A percentile compares a stretch with the other conserved stretches of the same genome.
These are phyloP conservation scores for Fusarium hainanense DNA, from an alignment of 2,329 filamentous ascomycete genomes.

Conservation along the genomic window DNA sequence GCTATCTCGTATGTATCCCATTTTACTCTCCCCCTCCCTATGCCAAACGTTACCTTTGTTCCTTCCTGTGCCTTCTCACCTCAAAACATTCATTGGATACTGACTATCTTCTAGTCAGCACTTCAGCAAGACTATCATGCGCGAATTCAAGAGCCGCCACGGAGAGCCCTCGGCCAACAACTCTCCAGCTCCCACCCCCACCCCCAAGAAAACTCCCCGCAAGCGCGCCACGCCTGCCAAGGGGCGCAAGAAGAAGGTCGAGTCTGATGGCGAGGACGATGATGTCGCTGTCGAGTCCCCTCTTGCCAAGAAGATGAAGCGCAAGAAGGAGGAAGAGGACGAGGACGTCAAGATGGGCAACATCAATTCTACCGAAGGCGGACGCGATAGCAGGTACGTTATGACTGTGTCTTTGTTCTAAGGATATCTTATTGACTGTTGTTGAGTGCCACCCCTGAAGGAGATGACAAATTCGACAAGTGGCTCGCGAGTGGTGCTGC, in stretches of 20 bases:
- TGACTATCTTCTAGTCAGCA: constrained; percentile 49
- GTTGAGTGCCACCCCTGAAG: constrained; percentile 25
- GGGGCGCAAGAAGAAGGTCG: constrained; percentile 29
- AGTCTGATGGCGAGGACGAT: constrained; percentile 26
- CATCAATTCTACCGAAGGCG: background rate
- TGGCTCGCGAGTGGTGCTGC: constrained; percentile 18
- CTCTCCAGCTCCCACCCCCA: constrained; percentile 3
- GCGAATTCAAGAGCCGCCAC: constrained; percentile 49
- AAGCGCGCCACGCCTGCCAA: constrained; percentile 39
- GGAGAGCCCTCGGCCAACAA: constrained; percentile 9
- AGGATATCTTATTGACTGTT: constrained; percentile 6
- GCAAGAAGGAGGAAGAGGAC: constrained; percentile 37
- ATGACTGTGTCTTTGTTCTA: background rate
- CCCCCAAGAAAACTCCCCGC: constrained; percentile 37
- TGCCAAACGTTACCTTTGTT: too few species aligned
- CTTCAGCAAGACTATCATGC: constrained; percentile 54
- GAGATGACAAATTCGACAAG: constrained; percentile 18
- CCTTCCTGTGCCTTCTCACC: background rate
- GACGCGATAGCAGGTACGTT: constrained; percentile 38
- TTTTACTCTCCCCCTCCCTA: background rate
- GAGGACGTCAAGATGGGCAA: constrained; percentile 35
- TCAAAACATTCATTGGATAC: background rate
- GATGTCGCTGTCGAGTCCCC: constrained; percentile 29
- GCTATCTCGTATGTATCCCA: constrained; percentile 51
- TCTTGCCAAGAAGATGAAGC: constrained; percentile 48